A percentile compares a stretch with the other conserved stretches of the same genome.
Conservation (phyloP, 441 rosid species). For the Omphalea diandra region DNA sequence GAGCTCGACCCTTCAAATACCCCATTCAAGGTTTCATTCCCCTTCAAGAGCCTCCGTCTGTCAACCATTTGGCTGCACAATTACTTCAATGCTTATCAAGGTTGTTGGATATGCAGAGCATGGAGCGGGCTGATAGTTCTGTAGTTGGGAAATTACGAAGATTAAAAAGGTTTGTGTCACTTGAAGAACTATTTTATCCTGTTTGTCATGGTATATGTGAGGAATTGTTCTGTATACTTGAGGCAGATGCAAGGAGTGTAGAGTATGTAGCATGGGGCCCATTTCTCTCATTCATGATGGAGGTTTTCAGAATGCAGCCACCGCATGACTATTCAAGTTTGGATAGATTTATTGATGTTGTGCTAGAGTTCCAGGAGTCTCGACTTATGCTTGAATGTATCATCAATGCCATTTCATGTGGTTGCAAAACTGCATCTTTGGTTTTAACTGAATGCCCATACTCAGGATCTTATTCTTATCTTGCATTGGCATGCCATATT, state of each 20-base stretch:
- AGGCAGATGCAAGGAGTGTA: slow-evolving; percentile 48
- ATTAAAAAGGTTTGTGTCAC: slow-evolving; percentile 70
- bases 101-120: slow-evolving; percentile 51
- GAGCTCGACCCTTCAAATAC: slow-evolving; percentile 76
- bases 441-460: slow-evolving; percentile 82
- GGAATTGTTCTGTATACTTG: slow-evolving; percentile 63
- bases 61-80: slow-evolving; percentile 43
- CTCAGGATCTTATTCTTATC: slow-evolving; percentile 89
- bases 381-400: slow-evolving; percentile 57
- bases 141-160: slow-evolving; percentile 72
- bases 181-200: slow-evolving; percentile 75
- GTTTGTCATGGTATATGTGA: slow-evolving; percentile 69
- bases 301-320: slow-evolving; percentile 62
- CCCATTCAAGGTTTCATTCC: slow-evolving; percentile 70
- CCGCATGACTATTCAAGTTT: slow-evolving; percentile 77
- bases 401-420: slow-evolving; percentile 68
- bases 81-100: slow-evolving; percentile 74
- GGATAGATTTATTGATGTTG: slow-evolving; percentile 67
- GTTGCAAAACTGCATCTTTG: slow-evolving; percentile 74
- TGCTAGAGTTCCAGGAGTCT: slow-evolving; percentile 67
- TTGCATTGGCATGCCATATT: slow-evolving; percentile 84
- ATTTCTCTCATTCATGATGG: slow-evolving; percentile 76
- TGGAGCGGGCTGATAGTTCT: slow-evolving; percentile 57
- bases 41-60: slow-evolving; percentile 64
- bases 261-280: slow-evolving; percentile 85